A percentile compares a stretch with the other conserved stretches of the same genome.
phyloP scores from a whole-genome alignment of 106 monocot species.

The Triglochin maritima region DNA sequence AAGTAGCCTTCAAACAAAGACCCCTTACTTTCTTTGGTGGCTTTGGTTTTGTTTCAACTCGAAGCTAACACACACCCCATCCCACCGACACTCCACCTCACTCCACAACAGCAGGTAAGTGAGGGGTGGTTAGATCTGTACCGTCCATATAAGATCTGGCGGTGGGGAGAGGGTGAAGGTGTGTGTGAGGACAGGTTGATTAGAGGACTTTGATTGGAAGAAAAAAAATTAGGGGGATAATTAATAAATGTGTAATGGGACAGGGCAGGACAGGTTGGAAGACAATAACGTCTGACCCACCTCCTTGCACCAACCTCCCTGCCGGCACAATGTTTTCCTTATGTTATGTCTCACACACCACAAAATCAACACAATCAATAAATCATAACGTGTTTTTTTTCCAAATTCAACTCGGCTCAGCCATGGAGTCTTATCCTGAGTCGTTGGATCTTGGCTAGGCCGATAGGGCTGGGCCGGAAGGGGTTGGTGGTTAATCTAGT shows the following conservation, averaged over 20 bases:
- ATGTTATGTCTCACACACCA: too few relatives aligned
- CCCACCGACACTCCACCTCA: constrained; percentile 1
- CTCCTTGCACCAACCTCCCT: not conserved
- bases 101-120: not conserved
- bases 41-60: not conserved
- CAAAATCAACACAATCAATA: too few relatives aligned
- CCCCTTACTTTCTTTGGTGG: not conserved
- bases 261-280: not conserved
- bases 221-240: too few relatives aligned
- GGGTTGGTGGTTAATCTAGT: too few relatives aligned
- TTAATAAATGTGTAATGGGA: too few relatives aligned
- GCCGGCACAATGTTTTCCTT: too few relatives aligned
- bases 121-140: not conserved
- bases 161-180: not conserved
- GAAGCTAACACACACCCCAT: not conserved
- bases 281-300: not conserved
- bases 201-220: not conserved
- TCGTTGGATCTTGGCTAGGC: too few relatives aligned
- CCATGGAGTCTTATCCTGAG: too few relatives aligned
- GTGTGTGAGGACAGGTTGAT: not conserved
- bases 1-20: too few relatives aligned
- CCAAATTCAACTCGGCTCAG: too few relatives aligned
- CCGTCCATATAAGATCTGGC: constrained; percentile 1
- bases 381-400: too few relatives aligned
- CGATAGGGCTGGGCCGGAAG: too few relatives aligned